Evolutionary conservation across 2,329 filamentous ascomycete genomes (phyloP), one percentile per base, ranked within the genome.

Genomic region (Mycogone perniciosa): DNA sequence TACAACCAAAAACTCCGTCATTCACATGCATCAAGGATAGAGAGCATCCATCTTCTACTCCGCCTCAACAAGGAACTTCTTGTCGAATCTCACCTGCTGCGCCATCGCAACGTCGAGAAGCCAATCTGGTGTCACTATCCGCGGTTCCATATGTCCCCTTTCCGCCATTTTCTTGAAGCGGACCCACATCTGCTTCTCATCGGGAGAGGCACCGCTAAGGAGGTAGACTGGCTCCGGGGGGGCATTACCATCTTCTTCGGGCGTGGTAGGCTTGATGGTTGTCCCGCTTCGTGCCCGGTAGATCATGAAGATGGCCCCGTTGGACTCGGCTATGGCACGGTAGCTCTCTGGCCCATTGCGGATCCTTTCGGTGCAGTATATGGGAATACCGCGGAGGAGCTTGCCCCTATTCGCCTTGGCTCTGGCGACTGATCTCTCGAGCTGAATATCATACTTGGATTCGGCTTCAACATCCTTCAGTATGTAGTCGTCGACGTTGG

Each of bases 71-170:
- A 83, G 65, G 63, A 88, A 89, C 58, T 76, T 79, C 38, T 83
- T 71, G 51, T 83, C 75, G 67, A 82, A 85, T n/a, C 75, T 74
- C 56, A 93, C 73, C 67, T 89, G 77, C 70, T 99, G 93, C 60
- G 81, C 83, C 88, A 99, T 92, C 4, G 89, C 89, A 53, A 90
- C 84, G 62, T 91, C 86, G 51, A 99, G 72, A 60, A 99, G 67
- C 93, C 93, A 99, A 64, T 99, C 91, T 3, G 87, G 81, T 43
- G 80, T 80, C 27, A 96, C 89, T 38, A 99, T 84, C 48, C 87
- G 77, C 3, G 91, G 85, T 57, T 84, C 79, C 79, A 92, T 90
- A 63, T 88, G 85, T 41, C 88, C 85, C 59, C 84, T 85, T 55
- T 77, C 72, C 2, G 88, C 91, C 80, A 95, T 84, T 46, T 87